Evolutionary conservation across 2,329 filamentous ascomycete genomes (phyloP), one percentile per base, ranked within the genome.

Genomic region (Colletotrichum caudatum): DNA sequence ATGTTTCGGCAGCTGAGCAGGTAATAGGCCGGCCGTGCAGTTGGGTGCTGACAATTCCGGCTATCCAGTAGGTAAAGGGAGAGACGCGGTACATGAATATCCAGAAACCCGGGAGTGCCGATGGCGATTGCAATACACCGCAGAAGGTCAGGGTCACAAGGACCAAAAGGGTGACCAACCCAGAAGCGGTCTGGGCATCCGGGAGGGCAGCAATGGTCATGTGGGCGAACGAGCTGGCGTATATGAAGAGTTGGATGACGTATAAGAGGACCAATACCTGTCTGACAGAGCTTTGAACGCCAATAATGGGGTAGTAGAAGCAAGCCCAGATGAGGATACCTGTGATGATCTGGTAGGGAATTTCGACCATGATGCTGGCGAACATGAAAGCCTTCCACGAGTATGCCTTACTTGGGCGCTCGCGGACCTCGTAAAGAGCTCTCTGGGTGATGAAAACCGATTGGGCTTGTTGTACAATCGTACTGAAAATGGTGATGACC

Each of bases 381-480:
- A 92, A 81, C 78, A 94, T 87, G 80, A 94, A 94, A 0, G 87
- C 90, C 74, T 89, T 86, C 92, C 92, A 94, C 0, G 90, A 93
- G 82, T 94, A 95, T 0, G 90, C 85, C 77, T 93, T 93, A 79
- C 87, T 89, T 0, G 92, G 92, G 0, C 92, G 88, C 80, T 95
- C 93, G 59, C 92, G 91, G 5, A 92, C 92, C 80, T 95, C 93
- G 80, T 94, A 95, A 0, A 95, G 84, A 1, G 90, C 86, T 23
- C 93, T 88, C 76, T 94, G 92, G 0, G 90, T 90, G 74, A 94
- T 85, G 75, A 95, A 95, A 65, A 92, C 89, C 0, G 93, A 93
- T 87, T 94, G 93, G 26, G 92, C 91, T 78, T 93, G 91, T 74
- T 93, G 89, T 0, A 91, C 88, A 18, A 93, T 81, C 14, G 90